phyloP scores from a whole-genome alignment of 306 rosid genomes.

The Malus sieversii region DNA sequence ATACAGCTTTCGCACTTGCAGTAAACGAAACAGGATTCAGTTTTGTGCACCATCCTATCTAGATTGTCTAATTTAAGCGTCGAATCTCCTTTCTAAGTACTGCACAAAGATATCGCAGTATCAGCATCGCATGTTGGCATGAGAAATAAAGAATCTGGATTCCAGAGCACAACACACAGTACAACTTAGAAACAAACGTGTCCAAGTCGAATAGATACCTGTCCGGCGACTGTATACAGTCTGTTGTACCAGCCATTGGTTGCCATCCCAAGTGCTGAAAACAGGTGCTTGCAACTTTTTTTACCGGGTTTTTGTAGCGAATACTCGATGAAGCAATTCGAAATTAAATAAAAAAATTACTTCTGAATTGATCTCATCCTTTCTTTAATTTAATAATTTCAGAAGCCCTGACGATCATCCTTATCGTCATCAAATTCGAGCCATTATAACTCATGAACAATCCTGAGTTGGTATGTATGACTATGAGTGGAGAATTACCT shows the following conservation, averaged over 20 bases:
- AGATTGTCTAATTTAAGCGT: not conserved
- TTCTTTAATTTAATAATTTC: no score
- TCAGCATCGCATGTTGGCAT: not conserved
- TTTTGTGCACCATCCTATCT: not conserved
- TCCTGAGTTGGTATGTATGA: not conserved
- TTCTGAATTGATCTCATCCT: no score
- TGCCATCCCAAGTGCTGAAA: slow-evolving; percentile 86
- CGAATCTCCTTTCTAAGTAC: slow-evolving; percentile 16
- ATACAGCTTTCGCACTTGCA: not conserved
- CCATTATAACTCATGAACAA: not conserved
- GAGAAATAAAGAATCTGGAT: not conserved
- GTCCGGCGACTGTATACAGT: slow-evolving; percentile 85
- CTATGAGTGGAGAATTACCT: slow-evolving; percentile 24
- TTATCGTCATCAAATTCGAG: not conserved
- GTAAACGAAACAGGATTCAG: not conserved
- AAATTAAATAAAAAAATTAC: no score
- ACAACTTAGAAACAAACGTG: not conserved
- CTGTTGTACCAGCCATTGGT: slow-evolving; percentile 85
- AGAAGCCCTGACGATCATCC: slow-evolving; percentile 39
- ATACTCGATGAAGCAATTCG: slow-evolving; percentile 61
- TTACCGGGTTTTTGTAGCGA: slow-evolving; percentile 74
- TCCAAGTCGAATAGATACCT: slow-evolving; percentile 32
- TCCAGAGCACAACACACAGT: not conserved
- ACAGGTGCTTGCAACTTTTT: slow-evolving; percentile 46
- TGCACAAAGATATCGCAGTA: slow-evolving; percentile 21